Evolutionary conservation across 2,329 filamentous ascomycete genomes (phyloP), one percentile per base, ranked within the genome.

Genomic region (Thermothelomyces thermophilus): DNA sequence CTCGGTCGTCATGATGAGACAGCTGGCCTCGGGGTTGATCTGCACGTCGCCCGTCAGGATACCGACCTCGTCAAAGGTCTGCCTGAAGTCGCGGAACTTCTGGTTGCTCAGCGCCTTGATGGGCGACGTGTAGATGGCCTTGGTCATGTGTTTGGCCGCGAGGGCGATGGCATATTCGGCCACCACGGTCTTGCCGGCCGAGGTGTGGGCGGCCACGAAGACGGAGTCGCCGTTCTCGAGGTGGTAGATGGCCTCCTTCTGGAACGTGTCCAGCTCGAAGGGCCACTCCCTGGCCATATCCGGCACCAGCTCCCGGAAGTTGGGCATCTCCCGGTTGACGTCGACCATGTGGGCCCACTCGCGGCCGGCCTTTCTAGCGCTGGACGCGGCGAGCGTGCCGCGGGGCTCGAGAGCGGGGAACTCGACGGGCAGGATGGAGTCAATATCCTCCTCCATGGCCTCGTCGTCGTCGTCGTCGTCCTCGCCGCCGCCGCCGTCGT

Each of bases 311-410:
- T 96, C 91, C 51, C 79, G 76, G 68, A 98, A 97, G 64, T 97
- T 97, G n/a, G 87, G 76, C 61, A 97, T 94, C 46, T 91, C 87
- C 52, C 89, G 82, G 62, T 91, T 90, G 59, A 97, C 85, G 65
- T 98, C 91, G 2, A 98, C 91, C 83, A 98, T 95, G 69, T 98
- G 93, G 45, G 93, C 93, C 91, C 93, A 98, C 70, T 97, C 89
- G 60, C 80, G 84, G 6, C 87, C 86, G 34, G 82, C 82, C 62
- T 86, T 87, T 62, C 84, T 87, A 53, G 83, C 75, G 53, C 82
- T 80, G 8, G 86, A 83, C 45, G 84, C 73, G 17, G 86, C 78
- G 26, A 96, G 79, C 19, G 82, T 77, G n/a, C 84, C 83, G 63
- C 85, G 87, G 9, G 93, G 89, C 58, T 94, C 87, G 6, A 98